Conservation (phyloP, 73 alveolate species). For the Loxodes magnus region DNA sequence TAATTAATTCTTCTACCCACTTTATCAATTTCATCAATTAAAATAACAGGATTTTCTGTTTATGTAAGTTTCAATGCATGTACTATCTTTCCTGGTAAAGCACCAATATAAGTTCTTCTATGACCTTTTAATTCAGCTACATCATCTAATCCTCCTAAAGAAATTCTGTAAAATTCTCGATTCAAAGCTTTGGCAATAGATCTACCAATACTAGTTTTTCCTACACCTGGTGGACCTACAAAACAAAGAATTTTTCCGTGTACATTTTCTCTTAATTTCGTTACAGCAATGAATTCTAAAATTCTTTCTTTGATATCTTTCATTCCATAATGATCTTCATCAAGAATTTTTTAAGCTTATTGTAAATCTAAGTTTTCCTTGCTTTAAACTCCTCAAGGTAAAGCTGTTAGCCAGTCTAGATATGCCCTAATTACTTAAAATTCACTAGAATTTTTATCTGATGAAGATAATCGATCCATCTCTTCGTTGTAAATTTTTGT, state of each 20-base stretch:
- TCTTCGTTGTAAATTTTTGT: constrained; percentile 42
- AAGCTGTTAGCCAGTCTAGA: constrained; percentile 56
- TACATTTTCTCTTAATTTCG: constrained; percentile 42
- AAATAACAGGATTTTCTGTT: constrained; percentile 61
- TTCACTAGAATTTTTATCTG: constrained; percentile 42
- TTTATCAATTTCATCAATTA: constrained; percentile 73
- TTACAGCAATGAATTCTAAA: constrained; percentile 73
- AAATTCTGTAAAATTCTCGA: constrained; percentile 57
- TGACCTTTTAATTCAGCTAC: constrained; percentile 70
- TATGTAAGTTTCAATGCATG: constrained; percentile 46
- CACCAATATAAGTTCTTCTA: constrained; percentile 72
- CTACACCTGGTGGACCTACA: constrained; percentile 91
- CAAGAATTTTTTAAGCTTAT: constrained; percentile 37
- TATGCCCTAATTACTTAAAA: constrained; percentile 42
- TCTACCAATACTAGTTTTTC: constrained; percentile 72
- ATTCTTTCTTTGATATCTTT: constrained; percentile 64
- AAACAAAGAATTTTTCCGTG: constrained; percentile 69
- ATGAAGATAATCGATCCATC: constrained; percentile 21
- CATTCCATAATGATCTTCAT: constrained; percentile 69
- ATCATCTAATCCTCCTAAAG: constrained; percentile 72
- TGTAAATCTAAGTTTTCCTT: constrained; percentile 46
- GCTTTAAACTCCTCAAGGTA: constrained; percentile 60
- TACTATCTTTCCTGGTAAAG: constrained; percentile 75
- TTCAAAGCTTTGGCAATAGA: constrained; percentile 67
- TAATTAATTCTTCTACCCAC: constrained; percentile 45